phyloP scores from a whole-genome alignment of 306 rosid genomes.

The Pterocarpus santalinus region DNA sequence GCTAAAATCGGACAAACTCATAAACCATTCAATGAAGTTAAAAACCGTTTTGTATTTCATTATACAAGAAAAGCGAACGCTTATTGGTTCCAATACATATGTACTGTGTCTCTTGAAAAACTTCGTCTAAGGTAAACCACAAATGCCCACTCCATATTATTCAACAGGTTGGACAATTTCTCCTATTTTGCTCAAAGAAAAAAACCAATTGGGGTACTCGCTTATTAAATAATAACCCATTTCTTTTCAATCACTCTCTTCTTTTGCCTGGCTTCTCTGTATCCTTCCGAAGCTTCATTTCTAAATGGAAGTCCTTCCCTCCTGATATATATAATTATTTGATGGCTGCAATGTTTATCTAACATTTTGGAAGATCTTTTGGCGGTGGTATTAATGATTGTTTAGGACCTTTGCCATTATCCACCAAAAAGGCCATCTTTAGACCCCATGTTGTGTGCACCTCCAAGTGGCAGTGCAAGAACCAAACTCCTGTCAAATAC shows the following conservation, averaged over 20 bases:
- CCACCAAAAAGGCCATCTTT: conserved; percentile 96
- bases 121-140: conserved; percentile 13
- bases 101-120: conserved; percentile 5
- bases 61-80: conserved; percentile 39
- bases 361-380: conserved; percentile 88
- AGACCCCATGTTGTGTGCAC: conserved; percentile 97
- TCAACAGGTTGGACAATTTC: conserved; percentile 42
- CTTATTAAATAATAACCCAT: conserved; percentile 46
- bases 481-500: conserved; percentile 79
- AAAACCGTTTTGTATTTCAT: conserved; percentile 31
- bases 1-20: conserved; percentile 2
- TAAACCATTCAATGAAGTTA: conserved; percentile 8
- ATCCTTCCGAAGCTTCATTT: conserved; percentile 46
- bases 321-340: background rate
- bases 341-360: background rate
- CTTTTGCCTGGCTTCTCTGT: conserved; percentile 49
- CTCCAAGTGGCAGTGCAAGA: conserved; percentile 93
- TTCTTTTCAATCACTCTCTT: conserved; percentile 36
- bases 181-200: conserved; percentile 13
- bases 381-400: conserved; percentile 86
- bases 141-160: conserved; percentile 45
- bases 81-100: conserved; percentile 28
- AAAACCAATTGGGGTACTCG: conserved; percentile 34
- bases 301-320: conserved; percentile 37
- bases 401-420: conserved; percentile 85